Conservation (phyloP, 305 asterid species). For the Plantago lanceolata region DNA sequence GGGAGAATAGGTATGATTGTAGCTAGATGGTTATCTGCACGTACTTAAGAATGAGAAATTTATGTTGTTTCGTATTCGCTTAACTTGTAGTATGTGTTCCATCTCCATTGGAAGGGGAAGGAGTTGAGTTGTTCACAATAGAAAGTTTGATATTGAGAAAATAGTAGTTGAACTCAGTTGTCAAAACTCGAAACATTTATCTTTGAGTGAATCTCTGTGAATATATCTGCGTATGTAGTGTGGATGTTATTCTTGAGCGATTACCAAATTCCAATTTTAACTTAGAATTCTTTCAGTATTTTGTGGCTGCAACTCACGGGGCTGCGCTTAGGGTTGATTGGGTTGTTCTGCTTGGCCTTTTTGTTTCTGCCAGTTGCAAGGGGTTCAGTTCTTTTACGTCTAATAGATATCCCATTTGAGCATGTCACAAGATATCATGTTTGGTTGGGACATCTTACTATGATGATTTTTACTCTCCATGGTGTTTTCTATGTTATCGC, state of each 20-base stretch:
- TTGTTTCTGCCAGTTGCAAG: constrained; percentile 68
- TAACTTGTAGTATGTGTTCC: background rate
- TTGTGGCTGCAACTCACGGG: constrained; percentile 53
- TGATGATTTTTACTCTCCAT: constrained; percentile 70
- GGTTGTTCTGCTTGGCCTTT: constrained; percentile 62
- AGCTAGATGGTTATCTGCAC: background rate
- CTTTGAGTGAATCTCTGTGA: background rate
- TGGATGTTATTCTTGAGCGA: background rate
- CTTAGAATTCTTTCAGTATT: constrained; percentile 30
- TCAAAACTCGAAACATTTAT: no score
- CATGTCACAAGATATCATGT: constrained; percentile 87
- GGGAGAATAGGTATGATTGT: constrained; percentile 37
- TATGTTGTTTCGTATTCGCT: background rate
- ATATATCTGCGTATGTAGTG: background rate
- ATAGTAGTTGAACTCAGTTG: background rate
- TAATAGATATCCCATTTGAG: constrained; percentile 74
- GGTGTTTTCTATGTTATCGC: constrained; percentile 51
- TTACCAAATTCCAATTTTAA: background rate
- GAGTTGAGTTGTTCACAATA: no score
- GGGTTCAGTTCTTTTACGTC: constrained; percentile 78
- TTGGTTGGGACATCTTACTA: constrained; percentile 88
- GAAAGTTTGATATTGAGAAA: no score
- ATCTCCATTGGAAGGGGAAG: no score
- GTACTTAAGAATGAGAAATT: background rate
- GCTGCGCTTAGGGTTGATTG: constrained; percentile 57